Conservation (phyloP, 108 stramenopile genomes). For the Craspedostauros australis region DNA sequence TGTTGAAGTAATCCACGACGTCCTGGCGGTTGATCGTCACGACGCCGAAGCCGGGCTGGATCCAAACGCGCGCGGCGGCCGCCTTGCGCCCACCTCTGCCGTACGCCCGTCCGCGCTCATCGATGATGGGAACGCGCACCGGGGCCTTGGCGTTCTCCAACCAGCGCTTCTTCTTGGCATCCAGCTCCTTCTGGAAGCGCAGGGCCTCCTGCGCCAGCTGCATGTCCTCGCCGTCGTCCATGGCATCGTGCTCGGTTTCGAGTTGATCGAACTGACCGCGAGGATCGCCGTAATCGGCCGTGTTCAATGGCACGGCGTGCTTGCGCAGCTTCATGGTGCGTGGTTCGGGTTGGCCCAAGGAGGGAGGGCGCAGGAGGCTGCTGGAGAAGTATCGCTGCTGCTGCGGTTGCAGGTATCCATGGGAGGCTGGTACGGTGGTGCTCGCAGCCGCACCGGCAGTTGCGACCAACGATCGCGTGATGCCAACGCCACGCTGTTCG, state of each 20-base stretch:
- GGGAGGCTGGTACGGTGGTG: too few relatives aligned
- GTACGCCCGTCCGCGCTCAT: constrained; percentile 85
- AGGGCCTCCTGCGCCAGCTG: constrained; percentile 31
- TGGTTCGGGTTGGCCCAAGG: too few relatives aligned
- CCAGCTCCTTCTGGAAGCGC: constrained; percentile 48
- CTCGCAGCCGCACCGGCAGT: too few relatives aligned
- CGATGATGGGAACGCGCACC: constrained; percentile 58
- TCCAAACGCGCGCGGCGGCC: constrained; percentile 90
- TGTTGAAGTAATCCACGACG: constrained; percentile 84
- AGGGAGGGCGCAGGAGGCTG: too few relatives aligned
- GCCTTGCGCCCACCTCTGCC: constrained; percentile 94
- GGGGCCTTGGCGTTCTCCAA: constrained; percentile 56
- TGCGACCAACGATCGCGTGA: too few relatives aligned
- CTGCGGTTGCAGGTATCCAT: too few relatives aligned
- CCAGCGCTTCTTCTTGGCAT: constrained; percentile 59
- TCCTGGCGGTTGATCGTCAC: constrained; percentile 81
- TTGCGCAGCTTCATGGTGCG: constrained; percentile 58
- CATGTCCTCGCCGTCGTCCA: constrained; percentile 30
- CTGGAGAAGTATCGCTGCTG: too few relatives aligned
- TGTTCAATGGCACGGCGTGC: constrained; percentile 54
- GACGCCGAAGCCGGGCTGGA: constrained; percentile 81
- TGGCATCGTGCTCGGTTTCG: constrained; percentile 19
- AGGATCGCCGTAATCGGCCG: constrained; percentile 23
- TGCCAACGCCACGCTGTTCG: too few relatives aligned
- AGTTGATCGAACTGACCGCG: constrained; percentile 27